phyloP scores from a whole-genome alignment of 192 early-diverging fungal species.

The Rhizophagus sp. region DNA sequence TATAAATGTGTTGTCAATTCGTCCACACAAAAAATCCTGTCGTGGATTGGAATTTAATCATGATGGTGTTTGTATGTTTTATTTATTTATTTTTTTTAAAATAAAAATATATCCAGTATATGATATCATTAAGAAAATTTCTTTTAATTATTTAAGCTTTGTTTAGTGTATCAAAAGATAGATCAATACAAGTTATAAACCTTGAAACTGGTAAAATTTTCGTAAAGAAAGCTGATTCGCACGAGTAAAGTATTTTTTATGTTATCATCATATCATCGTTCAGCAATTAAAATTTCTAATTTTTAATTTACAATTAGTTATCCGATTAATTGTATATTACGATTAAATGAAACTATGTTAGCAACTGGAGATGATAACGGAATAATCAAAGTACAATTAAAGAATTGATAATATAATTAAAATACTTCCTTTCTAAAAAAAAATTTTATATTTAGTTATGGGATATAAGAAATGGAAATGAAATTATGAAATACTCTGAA shows the following conservation, averaged over 20 bases:
- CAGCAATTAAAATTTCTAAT: neutral
- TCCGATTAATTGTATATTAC: conserved; percentile 77
- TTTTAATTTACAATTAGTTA: conserved; percentile 42
- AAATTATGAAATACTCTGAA: conserved; percentile 76
- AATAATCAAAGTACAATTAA: conserved; percentile 66
- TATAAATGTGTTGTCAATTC: conserved; percentile 50
- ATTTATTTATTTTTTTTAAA: neutral
- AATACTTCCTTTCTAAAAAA: neutral
- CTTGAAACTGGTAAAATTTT: conserved; percentile 70
- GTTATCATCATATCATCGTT: neutral
- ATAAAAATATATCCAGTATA: neutral
- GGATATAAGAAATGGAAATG: conserved; percentile 82
- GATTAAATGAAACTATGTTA: conserved; percentile 73
- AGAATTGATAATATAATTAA: neutral
- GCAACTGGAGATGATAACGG: conserved; percentile 95
- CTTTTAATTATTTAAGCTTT: conserved; percentile 45
- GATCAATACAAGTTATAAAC: conserved; percentile 79
- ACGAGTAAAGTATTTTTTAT: conserved; percentile 62
- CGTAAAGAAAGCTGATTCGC: conserved; percentile 74
- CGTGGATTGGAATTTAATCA: conserved; percentile 78
- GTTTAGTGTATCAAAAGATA: conserved; percentile 85
- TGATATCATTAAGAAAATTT: neutral
- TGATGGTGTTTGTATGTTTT: conserved; percentile 63
- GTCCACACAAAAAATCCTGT: conserved; percentile 83
- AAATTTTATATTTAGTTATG: conserved; percentile 63